phyloP scores from a whole-genome alignment of 169 alveolate genomes.

The Perkinsus chesapeaki region DNA sequence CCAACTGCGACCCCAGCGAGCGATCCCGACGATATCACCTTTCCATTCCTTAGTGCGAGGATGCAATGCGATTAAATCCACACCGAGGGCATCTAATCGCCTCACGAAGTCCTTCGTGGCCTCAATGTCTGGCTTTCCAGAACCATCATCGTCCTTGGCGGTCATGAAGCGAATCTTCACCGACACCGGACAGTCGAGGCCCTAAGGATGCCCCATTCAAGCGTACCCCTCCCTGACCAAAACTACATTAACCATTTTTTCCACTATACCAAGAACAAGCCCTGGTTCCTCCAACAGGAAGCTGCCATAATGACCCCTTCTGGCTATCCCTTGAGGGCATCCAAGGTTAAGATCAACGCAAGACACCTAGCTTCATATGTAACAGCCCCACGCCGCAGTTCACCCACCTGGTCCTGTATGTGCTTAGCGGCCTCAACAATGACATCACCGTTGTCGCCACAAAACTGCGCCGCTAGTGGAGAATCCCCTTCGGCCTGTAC shows the following conservation, averaged over 20 bases:
- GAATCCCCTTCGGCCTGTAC: not conserved
- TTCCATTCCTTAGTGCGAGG: not conserved
- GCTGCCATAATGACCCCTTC: conserved; percentile 28
- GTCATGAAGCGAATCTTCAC: conserved; percentile 25
- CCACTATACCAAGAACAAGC: not conserved
- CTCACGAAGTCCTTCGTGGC: not conserved
- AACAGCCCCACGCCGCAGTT: not conserved
- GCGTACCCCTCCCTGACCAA: not conserved
- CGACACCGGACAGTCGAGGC: conserved; percentile 13
- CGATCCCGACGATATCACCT: not conserved
- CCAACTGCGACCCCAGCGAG: not conserved
- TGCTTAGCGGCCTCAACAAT: conserved; percentile 20
- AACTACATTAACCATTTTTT: not conserved
- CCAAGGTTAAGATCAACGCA: conserved; percentile 26
- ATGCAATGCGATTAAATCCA: not conserved
- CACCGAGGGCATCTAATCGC: not conserved
- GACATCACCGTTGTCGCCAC: conserved; percentile 20
- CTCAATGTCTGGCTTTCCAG: not conserved
- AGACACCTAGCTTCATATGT: not conserved
- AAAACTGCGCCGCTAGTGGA: conserved; percentile 27
- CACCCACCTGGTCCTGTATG: conserved; percentile 17
- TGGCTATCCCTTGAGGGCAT: conserved; percentile 36
- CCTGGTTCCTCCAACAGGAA: conserved; percentile 22
- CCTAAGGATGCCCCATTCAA: not conserved
- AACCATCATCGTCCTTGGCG: conserved; percentile 13